Percentiles rank a stretch among this genome's conserved stretches.
phyloP scores from a whole-genome alignment of 371 early-diverging fungal genomes.

The Mucor lusitanicus region DNA sequence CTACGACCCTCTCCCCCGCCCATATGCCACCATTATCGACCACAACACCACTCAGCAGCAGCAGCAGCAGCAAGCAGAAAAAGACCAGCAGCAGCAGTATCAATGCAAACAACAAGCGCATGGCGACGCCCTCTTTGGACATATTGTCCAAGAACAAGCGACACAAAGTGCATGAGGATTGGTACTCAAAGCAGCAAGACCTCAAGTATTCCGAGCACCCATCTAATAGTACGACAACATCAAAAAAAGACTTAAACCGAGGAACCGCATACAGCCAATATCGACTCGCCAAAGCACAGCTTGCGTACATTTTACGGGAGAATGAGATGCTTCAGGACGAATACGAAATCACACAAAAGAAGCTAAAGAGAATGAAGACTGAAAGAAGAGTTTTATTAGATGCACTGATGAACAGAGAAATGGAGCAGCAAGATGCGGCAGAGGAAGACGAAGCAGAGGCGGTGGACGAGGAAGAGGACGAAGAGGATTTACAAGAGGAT shows the following conservation, averaged over 20 bases:
- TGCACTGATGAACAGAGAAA: conserved; percentile 37
- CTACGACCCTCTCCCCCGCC: too few relatives aligned
- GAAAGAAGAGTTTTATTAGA: conserved; percentile 58
- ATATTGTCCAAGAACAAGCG: conserved; percentile 14
- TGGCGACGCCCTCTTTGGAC: conserved; percentile 6
- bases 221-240: neutral
- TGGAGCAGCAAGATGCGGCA: neutral
- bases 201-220: neutral
- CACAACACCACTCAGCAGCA: neutral
- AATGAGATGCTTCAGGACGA: conserved; percentile 60
- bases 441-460: neutral
- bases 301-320: conserved; percentile 56
- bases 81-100: neutral
- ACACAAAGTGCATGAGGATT: neutral
- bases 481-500: conserved; percentile 1
- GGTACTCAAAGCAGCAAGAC: conserved; percentile 3
- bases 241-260: neutral
- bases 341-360: conserved; percentile 48
- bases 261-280: conserved; percentile 37
- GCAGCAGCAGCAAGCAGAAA: neutral
- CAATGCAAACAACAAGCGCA: neutral
- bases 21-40: neutral
- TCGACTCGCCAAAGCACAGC: conserved; percentile 55
- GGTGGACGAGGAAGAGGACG: neutral
- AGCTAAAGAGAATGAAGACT: conserved; percentile 49